A percentile compares a stretch with the other conserved stretches of the same genome.
These are phyloP conservation scores for Haematococcus lacustris DNA, from an alignment of 139 green algal species.

Conservation along the genomic window DNA sequence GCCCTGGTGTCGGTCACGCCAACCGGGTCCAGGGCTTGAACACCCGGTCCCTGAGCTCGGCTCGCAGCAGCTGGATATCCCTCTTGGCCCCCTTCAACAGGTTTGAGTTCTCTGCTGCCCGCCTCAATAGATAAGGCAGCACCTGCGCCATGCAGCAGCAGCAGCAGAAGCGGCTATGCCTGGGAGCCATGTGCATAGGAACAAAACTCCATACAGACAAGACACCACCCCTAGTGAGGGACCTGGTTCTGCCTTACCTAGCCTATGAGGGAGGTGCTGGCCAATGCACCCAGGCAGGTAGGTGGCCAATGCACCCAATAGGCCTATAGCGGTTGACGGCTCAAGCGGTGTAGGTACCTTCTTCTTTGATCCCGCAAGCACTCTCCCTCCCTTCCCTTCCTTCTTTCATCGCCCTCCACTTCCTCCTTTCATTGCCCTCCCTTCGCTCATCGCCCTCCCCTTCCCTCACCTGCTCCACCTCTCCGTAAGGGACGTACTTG, in stretches of 20 bases:
- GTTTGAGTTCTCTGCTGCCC: constrained; percentile 14
- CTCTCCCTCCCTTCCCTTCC: no score
- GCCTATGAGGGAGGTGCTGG: background rate
- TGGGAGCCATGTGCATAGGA: no score
- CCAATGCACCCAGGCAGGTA: background rate
- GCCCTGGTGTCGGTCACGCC: no score
- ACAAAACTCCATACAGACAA: background rate
- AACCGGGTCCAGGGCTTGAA: no score
- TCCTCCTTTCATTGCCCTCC: no score
- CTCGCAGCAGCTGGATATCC: constrained; percentile 12
- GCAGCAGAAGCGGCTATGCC: no score
- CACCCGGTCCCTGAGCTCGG: constrained; percentile 6
- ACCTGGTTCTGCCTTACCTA: no score
- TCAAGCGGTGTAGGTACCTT: background rate
- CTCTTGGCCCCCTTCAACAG: constrained; percentile 14
- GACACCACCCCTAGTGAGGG: no score
- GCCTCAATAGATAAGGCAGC: constrained; percentile 20
- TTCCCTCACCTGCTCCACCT: constrained; percentile 53
- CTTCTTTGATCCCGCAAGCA: no score
- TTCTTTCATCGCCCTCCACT: no score
- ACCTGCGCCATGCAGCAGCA: constrained; percentile 6
- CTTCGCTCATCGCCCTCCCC: no score
- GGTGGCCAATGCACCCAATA: no score
- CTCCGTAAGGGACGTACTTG: constrained; percentile 79
- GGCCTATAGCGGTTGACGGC: background rate